phyloP scores from a whole-genome alignment of 2,329 filamentous ascomycete genomes.

The Tolypocladium album region DNA sequence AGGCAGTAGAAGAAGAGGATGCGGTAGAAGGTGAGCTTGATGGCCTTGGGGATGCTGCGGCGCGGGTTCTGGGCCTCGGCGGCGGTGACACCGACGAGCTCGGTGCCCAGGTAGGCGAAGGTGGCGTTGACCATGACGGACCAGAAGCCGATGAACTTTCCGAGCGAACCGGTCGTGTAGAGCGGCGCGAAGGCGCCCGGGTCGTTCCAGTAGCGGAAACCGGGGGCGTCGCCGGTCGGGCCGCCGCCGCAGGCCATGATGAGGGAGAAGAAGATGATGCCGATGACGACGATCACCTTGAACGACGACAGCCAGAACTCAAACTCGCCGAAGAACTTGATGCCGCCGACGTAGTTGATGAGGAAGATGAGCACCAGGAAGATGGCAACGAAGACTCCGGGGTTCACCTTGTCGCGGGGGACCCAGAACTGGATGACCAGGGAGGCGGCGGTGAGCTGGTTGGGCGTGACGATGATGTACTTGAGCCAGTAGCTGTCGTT shows the following conservation, averaged over 20 bases:
- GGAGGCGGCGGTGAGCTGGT: constrained; percentile 72
- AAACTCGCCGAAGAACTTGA: constrained; percentile 57
- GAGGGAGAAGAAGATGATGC: constrained; percentile 54
- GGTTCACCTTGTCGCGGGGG: constrained; percentile 52
- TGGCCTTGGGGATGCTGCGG: constrained; percentile 64
- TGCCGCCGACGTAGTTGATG: constrained; percentile 54
- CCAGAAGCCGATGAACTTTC: constrained; percentile 55
- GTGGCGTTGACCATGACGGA: constrained; percentile 64
- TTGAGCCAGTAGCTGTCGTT: constrained; percentile 49
- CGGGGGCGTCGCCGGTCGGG: constrained; percentile 48
- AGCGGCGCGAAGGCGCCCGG: constrained; percentile 37
- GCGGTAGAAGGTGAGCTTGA: constrained; percentile 72
- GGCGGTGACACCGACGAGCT: constrained; percentile 68
- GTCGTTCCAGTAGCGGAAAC: constrained; percentile 55
- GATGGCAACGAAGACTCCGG: constrained; percentile 69
- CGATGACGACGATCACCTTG: constrained; percentile 58
- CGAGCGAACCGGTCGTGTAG: constrained; percentile 18
- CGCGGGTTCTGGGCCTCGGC: constrained; percentile 73
- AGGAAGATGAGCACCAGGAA: constrained; percentile 51
- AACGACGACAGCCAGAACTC: constrained; percentile 54
- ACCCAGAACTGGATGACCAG: constrained; percentile 75
- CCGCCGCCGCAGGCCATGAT: constrained; percentile 56
- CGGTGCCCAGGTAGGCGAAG: constrained; percentile 69
- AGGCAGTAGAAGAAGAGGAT: constrained; percentile 73
- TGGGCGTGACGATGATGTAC: constrained; percentile 80